A percentile compares a stretch with the other conserved stretches of the same genome.
Conservation (phyloP, 306 rosid genomes). For the Quercus berberidifolia region DNA sequence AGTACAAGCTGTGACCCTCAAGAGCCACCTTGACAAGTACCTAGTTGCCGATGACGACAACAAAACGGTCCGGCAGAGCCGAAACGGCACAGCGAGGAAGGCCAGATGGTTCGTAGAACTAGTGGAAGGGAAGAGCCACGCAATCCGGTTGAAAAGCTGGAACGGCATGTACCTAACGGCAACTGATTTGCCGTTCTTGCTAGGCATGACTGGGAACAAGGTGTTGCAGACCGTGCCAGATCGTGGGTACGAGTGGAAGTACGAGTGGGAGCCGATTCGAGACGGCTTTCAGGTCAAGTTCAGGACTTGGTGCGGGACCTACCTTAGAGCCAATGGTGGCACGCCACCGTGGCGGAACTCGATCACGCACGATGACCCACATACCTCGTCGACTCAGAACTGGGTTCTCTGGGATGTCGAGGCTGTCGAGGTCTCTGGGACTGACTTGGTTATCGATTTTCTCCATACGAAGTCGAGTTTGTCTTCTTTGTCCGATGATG, state of each 20-base stretch:
- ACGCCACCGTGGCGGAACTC: constrained; percentile 87
- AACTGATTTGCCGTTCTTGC: constrained; percentile 37
- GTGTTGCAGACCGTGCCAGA: constrained; percentile 34
- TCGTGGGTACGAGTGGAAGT: constrained; percentile 17
- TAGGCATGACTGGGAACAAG: constrained; percentile 64
- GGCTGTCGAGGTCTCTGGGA: constrained; percentile 24
- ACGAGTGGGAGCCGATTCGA: constrained; percentile 68
- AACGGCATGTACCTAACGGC: constrained; percentile 63
- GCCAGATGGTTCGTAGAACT: constrained; percentile 67
- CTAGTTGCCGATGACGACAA: constrained; percentile 51
- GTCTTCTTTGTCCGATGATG: constrained; percentile 49
- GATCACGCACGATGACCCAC: constrained; percentile 61
- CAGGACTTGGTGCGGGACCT: constrained; percentile 67
- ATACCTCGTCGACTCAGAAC: constrained; percentile 37
- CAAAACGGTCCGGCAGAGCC: constrained; percentile 57
- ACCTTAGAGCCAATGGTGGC: constrained; percentile 71
- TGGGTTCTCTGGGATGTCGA: constrained; percentile 76
- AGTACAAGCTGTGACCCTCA: constrained; percentile 50
- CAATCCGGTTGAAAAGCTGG: constrained; percentile 53
- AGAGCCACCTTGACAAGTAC: constrained; percentile 71
- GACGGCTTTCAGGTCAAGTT: constrained; percentile 78
- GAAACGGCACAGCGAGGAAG: constrained; percentile 29
- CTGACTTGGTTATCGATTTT: constrained; percentile 26
- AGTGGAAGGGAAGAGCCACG: constrained; percentile 34
- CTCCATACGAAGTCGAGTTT: constrained; percentile 22